Evolutionary conservation across 2,329 filamentous ascomycete species (phyloP).

Genomic region (Colletotrichum musae): DNA sequence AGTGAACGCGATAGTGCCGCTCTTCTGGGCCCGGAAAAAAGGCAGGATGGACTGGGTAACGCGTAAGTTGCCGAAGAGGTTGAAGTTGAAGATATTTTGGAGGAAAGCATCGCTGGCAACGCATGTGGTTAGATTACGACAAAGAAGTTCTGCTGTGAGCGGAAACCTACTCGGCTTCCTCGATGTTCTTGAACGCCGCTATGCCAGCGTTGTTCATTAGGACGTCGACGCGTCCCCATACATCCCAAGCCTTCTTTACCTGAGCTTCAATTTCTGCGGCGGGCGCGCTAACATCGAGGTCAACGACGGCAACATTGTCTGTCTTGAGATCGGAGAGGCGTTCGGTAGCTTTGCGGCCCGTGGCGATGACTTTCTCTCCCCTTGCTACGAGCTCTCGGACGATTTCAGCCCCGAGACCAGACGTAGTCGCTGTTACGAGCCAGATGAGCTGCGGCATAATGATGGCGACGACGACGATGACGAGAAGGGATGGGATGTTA

Average conservation of each 20-base stretch:
- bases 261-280: slow-evolving; percentile 52
- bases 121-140: slow-evolving; percentile 2
- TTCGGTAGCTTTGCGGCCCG: slow-evolving; percentile 63
- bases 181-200: slow-evolving; percentile 45
- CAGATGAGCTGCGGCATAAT: slow-evolving; percentile 50
- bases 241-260: slow-evolving; percentile 54
- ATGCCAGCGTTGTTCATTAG: slow-evolving; percentile 45
- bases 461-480: background rate
- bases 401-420: slow-evolving; percentile 47
- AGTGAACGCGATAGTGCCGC: slow-evolving; percentile 48
- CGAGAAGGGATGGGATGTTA: background rate
- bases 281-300: slow-evolving; percentile 49
- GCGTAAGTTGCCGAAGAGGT: slow-evolving; percentile 46
- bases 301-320: slow-evolving; percentile 55
- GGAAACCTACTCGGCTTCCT: slow-evolving; percentile 50
- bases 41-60: slow-evolving; percentile 47
- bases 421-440: slow-evolving; percentile 51
- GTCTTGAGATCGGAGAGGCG: slow-evolving; percentile 57
- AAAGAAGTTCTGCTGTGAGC: background rate
- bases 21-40: slow-evolving; percentile 45
- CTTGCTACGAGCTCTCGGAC: slow-evolving; percentile 56
- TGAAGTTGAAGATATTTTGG: slow-evolving; percentile 47
- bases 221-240: slow-evolving; percentile 60
- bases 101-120: slow-evolving; percentile 46
- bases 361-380: slow-evolving; percentile 61